Evolutionary conservation across 2,329 filamentous ascomycete species (phyloP).

Genomic region (Thelonectria rubi): DNA sequence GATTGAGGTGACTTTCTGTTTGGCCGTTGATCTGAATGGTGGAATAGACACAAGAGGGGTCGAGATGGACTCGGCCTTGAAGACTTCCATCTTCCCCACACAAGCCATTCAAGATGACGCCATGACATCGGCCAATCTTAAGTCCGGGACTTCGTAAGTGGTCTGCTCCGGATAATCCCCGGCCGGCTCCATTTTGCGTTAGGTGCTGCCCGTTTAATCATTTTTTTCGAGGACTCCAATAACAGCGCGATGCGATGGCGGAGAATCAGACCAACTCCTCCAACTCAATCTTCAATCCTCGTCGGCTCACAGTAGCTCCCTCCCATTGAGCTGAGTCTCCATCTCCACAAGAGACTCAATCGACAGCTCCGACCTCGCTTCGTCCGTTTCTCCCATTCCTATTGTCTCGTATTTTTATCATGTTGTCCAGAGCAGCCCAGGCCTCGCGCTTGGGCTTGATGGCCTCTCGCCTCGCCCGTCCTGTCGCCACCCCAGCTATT

Average conservation of each 20-base stretch:
- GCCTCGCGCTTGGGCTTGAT: conserved; percentile 47
- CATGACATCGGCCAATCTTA: conserved; percentile 14
- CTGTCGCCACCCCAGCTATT: conserved; percentile 37
- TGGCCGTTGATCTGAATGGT: not conserved
- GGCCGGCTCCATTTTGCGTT: conserved; percentile 15
- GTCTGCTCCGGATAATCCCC: conserved; percentile 33
- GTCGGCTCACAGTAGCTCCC: conserved; percentile 14
- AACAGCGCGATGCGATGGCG: conserved; percentile 40
- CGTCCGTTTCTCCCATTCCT: not conserved
- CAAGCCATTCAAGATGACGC: conserved; percentile 7
- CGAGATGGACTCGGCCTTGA: not conserved
- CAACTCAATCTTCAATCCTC: conserved; percentile 10
- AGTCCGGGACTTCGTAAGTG: conserved; percentile 11
- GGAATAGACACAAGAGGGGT: conserved; percentile 1
- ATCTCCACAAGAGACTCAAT: conserved; percentile 10
- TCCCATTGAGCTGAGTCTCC: conserved; percentile 34
- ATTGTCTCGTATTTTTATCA: conserved; percentile 40
- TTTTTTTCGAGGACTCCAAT: conserved; percentile 34
- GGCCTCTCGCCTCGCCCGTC: conserved; percentile 42
- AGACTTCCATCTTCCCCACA: conserved; percentile 5
- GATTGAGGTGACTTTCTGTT: not conserved
- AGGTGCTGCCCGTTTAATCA: conserved; percentile 20
- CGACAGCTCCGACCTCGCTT: conserved; percentile 4
- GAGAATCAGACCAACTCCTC: conserved; percentile 40
- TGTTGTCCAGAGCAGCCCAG: conserved; percentile 51